Conservation (phyloP, 2,329 filamentous ascomycete genomes). For the Cercospora berteroae region DNA sequence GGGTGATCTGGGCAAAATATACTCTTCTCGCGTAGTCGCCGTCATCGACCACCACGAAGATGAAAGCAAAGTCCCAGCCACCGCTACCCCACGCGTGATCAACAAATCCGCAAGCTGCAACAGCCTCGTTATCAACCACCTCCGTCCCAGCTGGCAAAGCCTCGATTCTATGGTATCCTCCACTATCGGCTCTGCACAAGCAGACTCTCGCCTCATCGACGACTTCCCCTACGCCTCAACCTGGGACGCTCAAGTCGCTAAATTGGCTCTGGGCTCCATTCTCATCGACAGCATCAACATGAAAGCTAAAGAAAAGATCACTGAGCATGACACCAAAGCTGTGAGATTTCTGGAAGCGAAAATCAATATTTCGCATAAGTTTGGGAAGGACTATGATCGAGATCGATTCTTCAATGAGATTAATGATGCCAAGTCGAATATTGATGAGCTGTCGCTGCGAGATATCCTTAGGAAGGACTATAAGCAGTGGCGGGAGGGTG, state of each 20-base stretch:
- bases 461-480: conserved; percentile 81
- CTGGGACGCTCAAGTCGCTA: conserved; percentile 61
- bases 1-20: conserved; percentile 57
- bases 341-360: conserved; percentile 59
- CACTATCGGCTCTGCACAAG: conserved; percentile 43
- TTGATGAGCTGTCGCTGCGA: conserved; percentile 58
- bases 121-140: conserved; percentile 65
- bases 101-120: conserved; percentile 69
- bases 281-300: conserved; percentile 72
- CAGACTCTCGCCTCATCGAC: conserved; percentile 39
- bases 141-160: conserved; percentile 57
- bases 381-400: conserved; percentile 51
- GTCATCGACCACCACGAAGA: conserved; percentile 80
- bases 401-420: conserved; percentile 60
- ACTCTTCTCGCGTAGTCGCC: conserved; percentile 56
- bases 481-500: conserved; percentile 68
- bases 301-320: conserved; percentile 59
- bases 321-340: conserved; percentile 58
- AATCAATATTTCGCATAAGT: conserved; percentile 42
- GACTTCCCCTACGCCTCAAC: conserved; percentile 39
- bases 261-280: conserved; percentile 66
- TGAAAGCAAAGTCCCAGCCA: conserved; percentile 55
- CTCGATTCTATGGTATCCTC: conserved; percentile 41
- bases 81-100: conserved; percentile 59
- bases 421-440: conserved; percentile 63